Conservation (phyloP, 306 rosid species). For the Castanea crenata region DNA sequence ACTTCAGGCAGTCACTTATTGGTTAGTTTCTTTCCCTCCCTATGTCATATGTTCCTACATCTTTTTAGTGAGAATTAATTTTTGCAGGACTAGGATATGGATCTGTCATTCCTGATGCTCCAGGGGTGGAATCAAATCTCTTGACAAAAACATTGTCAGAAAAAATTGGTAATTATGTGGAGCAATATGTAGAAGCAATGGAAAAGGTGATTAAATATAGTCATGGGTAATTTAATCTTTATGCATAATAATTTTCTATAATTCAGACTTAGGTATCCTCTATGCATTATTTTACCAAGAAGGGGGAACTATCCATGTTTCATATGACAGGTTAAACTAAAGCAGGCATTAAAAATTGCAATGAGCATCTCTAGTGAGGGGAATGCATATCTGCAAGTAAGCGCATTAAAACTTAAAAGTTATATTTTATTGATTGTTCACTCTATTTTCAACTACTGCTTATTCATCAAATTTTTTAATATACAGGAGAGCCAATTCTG, state of each 20-base stretch:
- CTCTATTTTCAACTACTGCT: conserved; percentile 1
- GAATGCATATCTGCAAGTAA: conserved; percentile 84
- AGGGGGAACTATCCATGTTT: conserved; percentile 18
- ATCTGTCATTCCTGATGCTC: conserved; percentile 65
- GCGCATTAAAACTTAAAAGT: conserved; percentile 18
- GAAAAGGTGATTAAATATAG: conserved; percentile 65
- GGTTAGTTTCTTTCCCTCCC: not conserved
- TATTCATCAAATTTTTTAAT: not conserved
- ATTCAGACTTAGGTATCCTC: not conserved
- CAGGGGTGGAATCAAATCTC: conserved; percentile 49
- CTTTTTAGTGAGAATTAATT: not conserved
- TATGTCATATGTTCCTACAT: not conserved
- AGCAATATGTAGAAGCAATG: conserved; percentile 85
- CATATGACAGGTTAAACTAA: conserved; percentile 73
- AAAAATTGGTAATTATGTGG: conserved; percentile 61
- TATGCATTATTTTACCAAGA: conserved; percentile 6
- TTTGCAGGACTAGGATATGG: conserved; percentile 82
- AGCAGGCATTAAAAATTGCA: conserved; percentile 86
- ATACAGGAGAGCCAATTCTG: conserved; percentile 81
- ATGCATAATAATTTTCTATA: not conserved
- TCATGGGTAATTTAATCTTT: conserved; percentile 7
- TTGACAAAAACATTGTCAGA: conserved; percentile 57
- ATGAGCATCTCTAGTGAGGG: conserved; percentile 91
- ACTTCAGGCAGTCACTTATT: not conserved
- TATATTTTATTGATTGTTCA: not conserved